These are phyloP conservation scores for Schrenkiella parvula DNA, from an alignment of 345 rosid species.

Conservation along the genomic window DNA sequence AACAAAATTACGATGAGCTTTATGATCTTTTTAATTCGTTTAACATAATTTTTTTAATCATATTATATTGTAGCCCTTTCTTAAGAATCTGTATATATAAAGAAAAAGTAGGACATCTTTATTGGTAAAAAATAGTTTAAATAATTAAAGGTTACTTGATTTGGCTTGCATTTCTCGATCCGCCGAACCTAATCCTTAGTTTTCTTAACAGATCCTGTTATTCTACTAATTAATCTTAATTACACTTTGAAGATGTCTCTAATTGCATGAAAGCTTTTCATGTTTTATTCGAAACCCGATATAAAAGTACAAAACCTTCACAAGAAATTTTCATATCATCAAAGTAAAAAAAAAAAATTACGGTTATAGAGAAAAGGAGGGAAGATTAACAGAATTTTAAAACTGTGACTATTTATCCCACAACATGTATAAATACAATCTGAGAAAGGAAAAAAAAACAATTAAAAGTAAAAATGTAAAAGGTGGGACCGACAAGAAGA, in stretches of 20 bases:
- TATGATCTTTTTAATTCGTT: neutral
- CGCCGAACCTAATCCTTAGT: conserved; percentile 13
- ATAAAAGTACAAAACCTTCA: neutral
- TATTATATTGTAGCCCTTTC: neutral
- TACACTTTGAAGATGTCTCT: neutral
- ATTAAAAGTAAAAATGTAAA: neutral
- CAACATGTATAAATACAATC: neutral
- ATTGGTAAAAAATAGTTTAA: neutral
- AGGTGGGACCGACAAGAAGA: conserved; percentile 29
- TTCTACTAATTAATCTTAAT: neutral
- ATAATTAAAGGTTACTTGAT: neutral
- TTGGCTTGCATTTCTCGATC: neutral
- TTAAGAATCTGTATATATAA: neutral
- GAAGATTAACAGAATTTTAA: conserved; percentile 2
- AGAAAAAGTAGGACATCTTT: conserved; percentile 10
- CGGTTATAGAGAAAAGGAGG: neutral
- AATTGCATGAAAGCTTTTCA: neutral
- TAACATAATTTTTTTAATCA: neutral
- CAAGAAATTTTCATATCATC: neutral
- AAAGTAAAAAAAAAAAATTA: neutral
- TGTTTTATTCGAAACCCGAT: neutral
- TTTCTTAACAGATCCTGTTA: neutral
- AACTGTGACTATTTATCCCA: neutral
- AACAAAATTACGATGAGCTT: neutral
- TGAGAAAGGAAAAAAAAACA: neutral